phyloP scores from a whole-genome alignment of 225 moss, liverwort and hornwort genomes.

The Lunularia cruciata region DNA sequence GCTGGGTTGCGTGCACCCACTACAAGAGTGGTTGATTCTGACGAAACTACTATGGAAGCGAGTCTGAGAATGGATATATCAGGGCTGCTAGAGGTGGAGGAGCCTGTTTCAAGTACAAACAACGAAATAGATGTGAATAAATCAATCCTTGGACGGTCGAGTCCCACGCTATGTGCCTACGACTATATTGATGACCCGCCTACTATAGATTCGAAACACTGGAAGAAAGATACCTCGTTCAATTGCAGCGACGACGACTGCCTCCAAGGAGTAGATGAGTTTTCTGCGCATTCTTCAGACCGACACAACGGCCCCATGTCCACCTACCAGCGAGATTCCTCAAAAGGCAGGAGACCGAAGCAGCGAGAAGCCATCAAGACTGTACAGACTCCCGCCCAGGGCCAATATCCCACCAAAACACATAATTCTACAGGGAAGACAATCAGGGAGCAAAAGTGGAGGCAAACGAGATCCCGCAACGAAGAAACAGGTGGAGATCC shows the following conservation, averaged over 20 bases:
- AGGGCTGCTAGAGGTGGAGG: neutral
- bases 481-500: conserved; percentile 27
- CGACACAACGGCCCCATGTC: neutral
- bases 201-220: neutral
- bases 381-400: too few species aligned
- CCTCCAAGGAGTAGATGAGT: too few species aligned
- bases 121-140: neutral
- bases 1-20: neutral
- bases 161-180: neutral
- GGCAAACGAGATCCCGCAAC: conserved; percentile 29
- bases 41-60: conserved; percentile 25
- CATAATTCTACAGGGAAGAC: neutral
- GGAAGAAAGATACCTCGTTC: too few species aligned
- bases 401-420: neutral
- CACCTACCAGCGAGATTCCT: neutral
- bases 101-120: conserved; percentile 10
- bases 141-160: neutral
- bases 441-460: conserved; percentile 33
- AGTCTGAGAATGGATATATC: neutral
- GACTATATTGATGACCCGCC: neutral
- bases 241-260: too few species aligned
- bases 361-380: neutral
- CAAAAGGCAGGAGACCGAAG: neutral
- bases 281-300: too few species aligned
- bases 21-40: conserved; percentile 20